Conservation (phyloP, 78 protist genomes). For the Speleostelium caveatum region DNA sequence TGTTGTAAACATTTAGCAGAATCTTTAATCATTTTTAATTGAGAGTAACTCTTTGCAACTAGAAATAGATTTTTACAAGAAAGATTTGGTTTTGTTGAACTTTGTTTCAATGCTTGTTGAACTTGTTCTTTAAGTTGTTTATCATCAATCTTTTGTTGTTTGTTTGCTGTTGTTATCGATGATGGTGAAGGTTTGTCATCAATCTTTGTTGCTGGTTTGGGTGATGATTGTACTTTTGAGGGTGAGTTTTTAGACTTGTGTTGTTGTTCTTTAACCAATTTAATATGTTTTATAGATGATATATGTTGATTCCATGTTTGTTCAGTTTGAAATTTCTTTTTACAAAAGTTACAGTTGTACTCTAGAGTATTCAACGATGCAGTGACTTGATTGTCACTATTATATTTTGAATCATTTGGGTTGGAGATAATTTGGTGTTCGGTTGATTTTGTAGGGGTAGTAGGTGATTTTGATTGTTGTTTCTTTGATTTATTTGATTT, state of each 20-base stretch:
- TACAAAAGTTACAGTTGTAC: conserved; percentile 56
- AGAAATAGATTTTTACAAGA: conserved; percentile 44
- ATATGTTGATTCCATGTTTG: conserved; percentile 60
- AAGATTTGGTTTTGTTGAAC: conserved; percentile 37
- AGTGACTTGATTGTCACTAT: not conserved
- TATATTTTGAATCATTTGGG: not conserved
- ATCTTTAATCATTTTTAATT: conserved; percentile 33
- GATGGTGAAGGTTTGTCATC: not conserved
- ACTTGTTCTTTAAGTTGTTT: conserved; percentile 20
- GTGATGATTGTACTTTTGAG: not conserved
- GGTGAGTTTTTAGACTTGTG: not conserved
- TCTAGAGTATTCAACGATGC: too few relatives aligned
- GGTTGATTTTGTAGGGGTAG: not conserved
- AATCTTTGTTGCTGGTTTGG: not conserved
- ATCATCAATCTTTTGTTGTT: not conserved
- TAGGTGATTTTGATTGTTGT: conserved; percentile 2
- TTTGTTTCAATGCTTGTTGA: conserved; percentile 12
- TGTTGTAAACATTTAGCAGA: conserved; percentile 28
- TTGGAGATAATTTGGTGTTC: too few relatives aligned
- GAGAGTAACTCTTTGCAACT: conserved; percentile 37
- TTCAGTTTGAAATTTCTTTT: conserved; percentile 68
- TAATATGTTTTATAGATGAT: conserved; percentile 34
- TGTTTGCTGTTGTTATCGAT: not conserved
- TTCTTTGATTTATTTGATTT: too few relatives aligned
- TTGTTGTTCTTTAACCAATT: conserved; percentile 45